Conservation (phyloP, 2,329 filamentous ascomycete genomes). For the Claviceps maximensis region DNA sequence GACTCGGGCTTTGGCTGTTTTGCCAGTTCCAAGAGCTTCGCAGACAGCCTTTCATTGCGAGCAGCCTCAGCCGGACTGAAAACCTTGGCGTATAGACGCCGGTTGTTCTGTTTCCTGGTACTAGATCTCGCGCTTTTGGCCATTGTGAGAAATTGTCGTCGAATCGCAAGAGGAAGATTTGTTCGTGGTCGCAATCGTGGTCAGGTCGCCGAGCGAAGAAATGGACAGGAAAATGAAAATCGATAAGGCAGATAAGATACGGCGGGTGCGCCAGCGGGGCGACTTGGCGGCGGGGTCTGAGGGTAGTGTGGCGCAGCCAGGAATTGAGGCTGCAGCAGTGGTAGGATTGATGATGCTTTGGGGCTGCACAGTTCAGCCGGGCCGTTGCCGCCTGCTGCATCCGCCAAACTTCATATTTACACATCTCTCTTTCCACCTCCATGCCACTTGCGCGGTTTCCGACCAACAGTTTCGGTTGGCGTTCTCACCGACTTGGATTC, state of each 20-base stretch:
- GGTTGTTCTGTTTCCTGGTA: slow-evolving; percentile 70
- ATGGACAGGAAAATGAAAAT: background rate
- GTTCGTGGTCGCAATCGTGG: background rate
- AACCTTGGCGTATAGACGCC: slow-evolving; percentile 63
- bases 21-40: slow-evolving; percentile 71
- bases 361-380: background rate
- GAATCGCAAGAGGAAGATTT: background rate
- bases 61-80: slow-evolving; percentile 74
- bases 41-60: slow-evolving; percentile 68
- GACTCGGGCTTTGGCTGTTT: slow-evolving; percentile 58
- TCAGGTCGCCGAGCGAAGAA: background rate
- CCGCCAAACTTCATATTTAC: background rate
- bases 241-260: background rate
- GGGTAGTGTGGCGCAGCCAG: slow-evolving; percentile 1
- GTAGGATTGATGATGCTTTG: background rate
- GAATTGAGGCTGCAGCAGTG: background rate
- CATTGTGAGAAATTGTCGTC: slow-evolving; percentile 39
- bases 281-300: background rate
- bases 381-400: background rate
- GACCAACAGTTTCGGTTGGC: background rate
- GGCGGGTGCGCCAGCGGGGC: too few species aligned
- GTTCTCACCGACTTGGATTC: background rate
- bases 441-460: background rate
- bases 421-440: background rate
- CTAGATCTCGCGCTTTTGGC: slow-evolving; percentile 77